Conservation (phyloP, 2,329 filamentous ascomycete genomes). For the Aspergillus costaricaensis region DNA sequence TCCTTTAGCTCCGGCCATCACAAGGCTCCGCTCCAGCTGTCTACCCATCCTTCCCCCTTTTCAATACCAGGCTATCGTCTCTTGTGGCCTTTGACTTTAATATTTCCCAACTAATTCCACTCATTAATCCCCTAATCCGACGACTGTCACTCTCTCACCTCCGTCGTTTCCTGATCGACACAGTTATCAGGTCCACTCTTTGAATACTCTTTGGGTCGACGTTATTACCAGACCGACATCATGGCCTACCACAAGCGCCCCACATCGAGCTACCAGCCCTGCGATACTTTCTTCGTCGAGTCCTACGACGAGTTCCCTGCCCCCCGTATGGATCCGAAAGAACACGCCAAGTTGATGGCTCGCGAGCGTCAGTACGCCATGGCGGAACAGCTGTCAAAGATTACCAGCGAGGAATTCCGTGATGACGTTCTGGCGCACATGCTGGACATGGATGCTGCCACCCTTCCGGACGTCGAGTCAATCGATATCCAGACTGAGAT, state of each 20-base stretch:
- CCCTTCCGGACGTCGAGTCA: conserved; percentile 90
- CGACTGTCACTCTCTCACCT: conserved; percentile 55
- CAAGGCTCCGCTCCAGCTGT: conserved; percentile 33
- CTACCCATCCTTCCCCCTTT: conserved; percentile 28
- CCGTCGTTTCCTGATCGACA: conserved; percentile 44
- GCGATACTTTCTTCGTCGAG: conserved; percentile 70
- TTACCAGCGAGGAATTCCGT: conserved; percentile 86
- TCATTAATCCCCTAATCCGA: conserved; percentile 53
- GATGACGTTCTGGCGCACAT: conserved; percentile 94
- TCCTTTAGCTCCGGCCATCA: conserved; percentile 35
- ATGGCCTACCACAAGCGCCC: conserved; percentile 59
- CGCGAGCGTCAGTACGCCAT: conserved; percentile 84
- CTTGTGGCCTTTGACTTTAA: conserved; percentile 48
- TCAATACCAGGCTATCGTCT: conserved; percentile 44
- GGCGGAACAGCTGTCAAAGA: conserved; percentile 81
- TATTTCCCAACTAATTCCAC: conserved; percentile 59
- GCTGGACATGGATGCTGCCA: conserved; percentile 93
- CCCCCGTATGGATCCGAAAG: conserved; percentile 66
- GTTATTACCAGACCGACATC: conserved; percentile 34
- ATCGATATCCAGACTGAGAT: conserved; percentile 99
- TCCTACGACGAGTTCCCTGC: conserved; percentile 54
- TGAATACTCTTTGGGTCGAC: conserved; percentile 29
- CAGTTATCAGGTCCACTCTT: conserved; percentile 47
- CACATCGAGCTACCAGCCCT: conserved; percentile 61
- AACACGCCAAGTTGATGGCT: conserved; percentile 75